A percentile compares a stretch with the other conserved stretches of the same genome.
phyloP scores from a whole-genome alignment of 139 green algal genomes.

The Chlamydomonas eustigma region DNA sequence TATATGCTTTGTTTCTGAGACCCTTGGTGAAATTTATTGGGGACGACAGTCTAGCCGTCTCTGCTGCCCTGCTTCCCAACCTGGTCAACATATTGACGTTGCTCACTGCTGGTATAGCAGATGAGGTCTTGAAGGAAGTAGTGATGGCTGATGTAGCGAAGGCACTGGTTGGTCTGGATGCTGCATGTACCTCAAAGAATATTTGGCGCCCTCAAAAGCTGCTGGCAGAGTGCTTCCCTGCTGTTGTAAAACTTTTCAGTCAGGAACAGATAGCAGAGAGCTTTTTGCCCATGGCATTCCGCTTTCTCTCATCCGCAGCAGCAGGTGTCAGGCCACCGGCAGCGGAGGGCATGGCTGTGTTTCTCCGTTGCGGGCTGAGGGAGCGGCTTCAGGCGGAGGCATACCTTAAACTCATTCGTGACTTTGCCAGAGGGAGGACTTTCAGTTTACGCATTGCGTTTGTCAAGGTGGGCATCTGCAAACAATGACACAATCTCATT shows the following conservation, averaged over 20 bases:
- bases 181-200: neutral
- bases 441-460: neutral
- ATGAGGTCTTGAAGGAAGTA: slow-evolving; percentile 25
- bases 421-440: slow-evolving; percentile 36
- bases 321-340: slow-evolving; percentile 35
- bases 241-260: slow-evolving; percentile 32
- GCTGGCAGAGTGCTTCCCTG: slow-evolving; percentile 35
- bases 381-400: slow-evolving; percentile 52
- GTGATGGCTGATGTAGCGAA: slow-evolving; percentile 39
- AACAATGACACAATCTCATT: too few relatives aligned
- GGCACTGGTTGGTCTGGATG: slow-evolving; percentile 47
- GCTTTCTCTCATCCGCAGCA: slow-evolving; percentile 36
- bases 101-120: neutral
- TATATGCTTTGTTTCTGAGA: neutral
- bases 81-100: neutral
- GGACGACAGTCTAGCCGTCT: neutral
- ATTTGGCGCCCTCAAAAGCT: slow-evolving; percentile 43
- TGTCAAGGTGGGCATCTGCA: neutral
- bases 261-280: slow-evolving; percentile 38
- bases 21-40: neutral
- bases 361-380: slow-evolving; percentile 18
- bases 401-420: slow-evolving; percentile 50
- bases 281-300: slow-evolving; percentile 41
- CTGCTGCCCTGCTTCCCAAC: neutral
- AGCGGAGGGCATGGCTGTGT: neutral